Evolutionary conservation across 768 basidiomycete species (phyloP), one percentile per base, ranked within the genome.

Genomic region (Tylopilus felleus): DNA sequence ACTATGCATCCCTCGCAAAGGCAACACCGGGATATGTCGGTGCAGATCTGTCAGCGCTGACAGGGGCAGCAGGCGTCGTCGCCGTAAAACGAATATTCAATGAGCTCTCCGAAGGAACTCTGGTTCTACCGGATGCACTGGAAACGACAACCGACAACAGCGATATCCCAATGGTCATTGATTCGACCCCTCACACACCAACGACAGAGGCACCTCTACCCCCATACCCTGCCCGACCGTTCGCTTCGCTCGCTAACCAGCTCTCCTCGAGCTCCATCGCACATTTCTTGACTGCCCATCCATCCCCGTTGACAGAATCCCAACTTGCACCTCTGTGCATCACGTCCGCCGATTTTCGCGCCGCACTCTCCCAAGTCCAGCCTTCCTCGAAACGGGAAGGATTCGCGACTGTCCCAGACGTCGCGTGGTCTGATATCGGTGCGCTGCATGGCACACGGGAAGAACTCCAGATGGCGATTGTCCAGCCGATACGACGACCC

Each of bases 331-430:
- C 92, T 0, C 76, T 99, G 13, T 85, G 81, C 56, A 90, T 99
- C 63, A 93, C 85, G 1, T 80, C 83, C 6, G 66, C 77, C 2
- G 97, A 98, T 71, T 99, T 98, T 68, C 72, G 68, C 5, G 73
- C 75, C 9, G 96, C 97, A 0, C 79, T 98, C n/a, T 79, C 82
- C 50, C 81, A 94, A 47, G 86, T 98, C 0, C 97, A 98, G 65
- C 97, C 96, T 1, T 97, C 95, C 0, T 92, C 96, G 7, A 94
- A 94, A 68, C 88, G 97, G 40, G 97, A 99, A 76, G 97, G 97
- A 4, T 99, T 99, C 61, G 88, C 97, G 6, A 98, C 97, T 0
- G 88, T 98, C 4, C 97, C 97, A 0, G 92, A 95, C 61, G 91
- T 98, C 2, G 88, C 90, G 0, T 99, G 97, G 96, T 77, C 86